Evolutionary conservation across 1,284 basidiomycete species (phyloP).

Genomic region (Cutaneotrichosporon mucoides): DNA sequence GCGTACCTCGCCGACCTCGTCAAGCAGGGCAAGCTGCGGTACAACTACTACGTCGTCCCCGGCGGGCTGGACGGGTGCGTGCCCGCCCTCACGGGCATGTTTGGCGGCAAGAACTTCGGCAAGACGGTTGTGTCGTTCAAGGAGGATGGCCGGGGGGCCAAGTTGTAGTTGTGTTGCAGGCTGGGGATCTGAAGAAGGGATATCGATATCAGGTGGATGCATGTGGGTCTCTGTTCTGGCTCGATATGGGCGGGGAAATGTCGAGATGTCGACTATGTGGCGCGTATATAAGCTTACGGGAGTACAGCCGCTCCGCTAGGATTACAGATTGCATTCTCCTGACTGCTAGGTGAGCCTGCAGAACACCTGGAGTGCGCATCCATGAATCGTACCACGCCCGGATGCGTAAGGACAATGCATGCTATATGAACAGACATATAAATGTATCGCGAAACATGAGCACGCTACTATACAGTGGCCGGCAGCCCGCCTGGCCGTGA

Average conservation of each 20-base stretch:
- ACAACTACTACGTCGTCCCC: constrained; percentile 66
- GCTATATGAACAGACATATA: not conserved
- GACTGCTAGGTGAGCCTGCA: too few relatives aligned
- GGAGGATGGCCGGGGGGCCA: constrained; percentile 4
- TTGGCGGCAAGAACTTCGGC: constrained; percentile 72
- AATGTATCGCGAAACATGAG: not conserved
- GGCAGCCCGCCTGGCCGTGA: not conserved
- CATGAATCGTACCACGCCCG: too few relatives aligned
- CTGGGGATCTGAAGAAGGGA: too few relatives aligned
- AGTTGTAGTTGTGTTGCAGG: constrained; percentile 2
- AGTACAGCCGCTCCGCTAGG: too few relatives aligned
- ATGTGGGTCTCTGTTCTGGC: too few relatives aligned
- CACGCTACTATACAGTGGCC: not conserved
- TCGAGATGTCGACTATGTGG: too few relatives aligned
- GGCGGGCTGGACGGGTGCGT: constrained; percentile 70
- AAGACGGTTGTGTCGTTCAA: constrained; percentile 56
- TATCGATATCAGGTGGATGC: too few relatives aligned
- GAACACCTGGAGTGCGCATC: too few relatives aligned
- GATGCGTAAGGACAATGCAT: constrained; percentile 1
- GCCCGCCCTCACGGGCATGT: constrained; percentile 64
- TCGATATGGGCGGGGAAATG: too few relatives aligned
- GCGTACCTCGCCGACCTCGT: constrained; percentile 55
- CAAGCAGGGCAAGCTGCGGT: constrained; percentile 67
- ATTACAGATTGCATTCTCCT: too few relatives aligned
- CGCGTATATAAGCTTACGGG: too few relatives aligned